These are phyloP conservation scores for Begonia loranthoides DNA, from an alignment of 306 rosid genomes.

Conservation along the genomic window DNA sequence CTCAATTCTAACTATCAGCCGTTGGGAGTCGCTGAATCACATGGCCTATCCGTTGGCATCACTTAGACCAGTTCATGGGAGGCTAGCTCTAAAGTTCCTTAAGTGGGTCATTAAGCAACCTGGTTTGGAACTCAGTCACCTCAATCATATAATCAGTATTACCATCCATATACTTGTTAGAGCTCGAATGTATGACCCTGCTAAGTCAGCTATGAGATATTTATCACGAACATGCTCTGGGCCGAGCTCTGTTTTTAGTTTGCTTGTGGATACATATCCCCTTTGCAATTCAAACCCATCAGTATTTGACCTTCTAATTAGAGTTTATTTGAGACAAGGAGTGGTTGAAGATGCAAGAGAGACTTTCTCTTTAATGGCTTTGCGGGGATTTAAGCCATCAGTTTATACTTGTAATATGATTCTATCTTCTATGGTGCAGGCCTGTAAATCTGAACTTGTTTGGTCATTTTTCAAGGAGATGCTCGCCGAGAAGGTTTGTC, in stretches of 20 bases:
- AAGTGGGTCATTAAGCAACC: conserved; percentile 56
- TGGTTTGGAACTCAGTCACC: conserved; percentile 47
- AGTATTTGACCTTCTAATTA: conserved; percentile 58
- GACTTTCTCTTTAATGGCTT: conserved; percentile 44
- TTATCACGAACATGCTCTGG: conserved; percentile 32
- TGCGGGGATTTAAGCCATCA: conserved; percentile 52
- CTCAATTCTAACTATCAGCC: conserved; percentile 48
- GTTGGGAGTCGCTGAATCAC: conserved; percentile 67
- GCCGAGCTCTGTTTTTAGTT: conserved; percentile 31
- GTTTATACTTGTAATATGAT: conserved; percentile 67
- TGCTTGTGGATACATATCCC: conserved; percentile 60
- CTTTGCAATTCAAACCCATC: conserved; percentile 66
- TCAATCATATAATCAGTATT: conserved; percentile 39
- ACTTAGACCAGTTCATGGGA: conserved; percentile 76
- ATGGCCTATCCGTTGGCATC: conserved; percentile 56
- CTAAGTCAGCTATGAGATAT: conserved; percentile 38
- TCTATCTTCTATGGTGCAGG: conserved; percentile 48
- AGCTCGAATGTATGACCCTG: conserved; percentile 59
- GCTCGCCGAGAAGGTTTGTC: conserved; percentile 40
- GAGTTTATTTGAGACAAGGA: conserved; percentile 44
- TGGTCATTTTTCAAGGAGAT: conserved; percentile 58
- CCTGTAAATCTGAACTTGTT: conserved; percentile 23
- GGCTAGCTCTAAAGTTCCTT: conserved; percentile 55
- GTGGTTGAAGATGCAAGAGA: conserved; percentile 45
- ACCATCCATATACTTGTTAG: conserved; percentile 61